Evolutionary conservation across 1,139 yeast genomes (phyloP).

Genomic region (Candida anutae): DNA sequence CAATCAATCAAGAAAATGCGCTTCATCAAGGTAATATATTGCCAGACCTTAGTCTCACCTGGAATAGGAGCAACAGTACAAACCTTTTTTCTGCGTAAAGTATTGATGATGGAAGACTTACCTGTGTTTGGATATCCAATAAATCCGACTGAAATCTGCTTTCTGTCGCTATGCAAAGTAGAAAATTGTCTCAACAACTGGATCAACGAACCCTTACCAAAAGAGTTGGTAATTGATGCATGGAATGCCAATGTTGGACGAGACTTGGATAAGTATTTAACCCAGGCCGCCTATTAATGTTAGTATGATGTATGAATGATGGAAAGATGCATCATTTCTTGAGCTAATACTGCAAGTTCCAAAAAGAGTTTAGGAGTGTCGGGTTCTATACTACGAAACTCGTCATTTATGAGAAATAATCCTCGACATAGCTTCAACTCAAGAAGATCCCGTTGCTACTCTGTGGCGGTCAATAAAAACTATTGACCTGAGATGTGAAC

Average conservation of each 20-base stretch:
- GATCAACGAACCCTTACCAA: slow-evolving; percentile 94
- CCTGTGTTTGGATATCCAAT: slow-evolving; percentile 98
- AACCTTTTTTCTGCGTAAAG: slow-evolving; percentile 88
- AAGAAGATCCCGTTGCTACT: slow-evolving; percentile 43
- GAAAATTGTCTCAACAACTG: slow-evolving; percentile 91
- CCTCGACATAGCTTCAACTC: slow-evolving; percentile 52
- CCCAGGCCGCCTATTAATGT: slow-evolving; percentile 92
- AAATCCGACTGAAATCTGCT: slow-evolving; percentile 93
- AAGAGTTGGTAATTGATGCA: slow-evolving; percentile 94
- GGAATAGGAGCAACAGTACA: slow-evolving; percentile 98
- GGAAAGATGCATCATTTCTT: too few relatives aligned
- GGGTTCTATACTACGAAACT: slow-evolving; percentile 71
- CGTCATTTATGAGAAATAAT: slow-evolving; percentile 14
- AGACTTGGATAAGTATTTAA: slow-evolving; percentile 82
- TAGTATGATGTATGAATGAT: slow-evolving; percentile 26
- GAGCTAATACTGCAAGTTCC: too few relatives aligned
- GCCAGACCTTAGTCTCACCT: slow-evolving; percentile 99
- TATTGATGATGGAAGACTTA: slow-evolving; percentile 90
- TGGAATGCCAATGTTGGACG: slow-evolving; percentile 96
- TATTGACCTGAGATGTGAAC: slow-evolving; percentile 31
- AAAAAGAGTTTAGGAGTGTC: slow-evolving; percentile 28
- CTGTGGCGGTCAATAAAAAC: slow-evolving; percentile 37
- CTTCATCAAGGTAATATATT: slow-evolving; percentile 94
- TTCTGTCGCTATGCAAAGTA: slow-evolving; percentile 82
- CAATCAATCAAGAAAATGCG: slow-evolving; percentile 92